Conservation (phyloP, 371 early-diverging fungal species). For the Mortierella sp. region DNA sequence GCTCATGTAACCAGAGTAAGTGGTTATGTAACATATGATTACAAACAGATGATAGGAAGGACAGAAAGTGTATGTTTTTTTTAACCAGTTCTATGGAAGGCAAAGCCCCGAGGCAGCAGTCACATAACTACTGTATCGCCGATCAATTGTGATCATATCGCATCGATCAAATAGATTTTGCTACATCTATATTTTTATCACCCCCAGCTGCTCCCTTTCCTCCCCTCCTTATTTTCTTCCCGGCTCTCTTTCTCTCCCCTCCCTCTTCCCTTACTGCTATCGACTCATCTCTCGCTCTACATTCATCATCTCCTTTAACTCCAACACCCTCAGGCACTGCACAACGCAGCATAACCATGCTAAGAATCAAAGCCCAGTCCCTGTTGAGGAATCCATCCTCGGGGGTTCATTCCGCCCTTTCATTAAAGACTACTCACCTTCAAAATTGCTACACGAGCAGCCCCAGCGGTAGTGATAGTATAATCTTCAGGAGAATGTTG, state of each 20-base stretch:
- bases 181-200: neutral
- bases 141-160: neutral
- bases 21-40: no score
- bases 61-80: no score
- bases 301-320: neutral
- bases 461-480: neutral
- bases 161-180: neutral
- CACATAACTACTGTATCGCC: no score
- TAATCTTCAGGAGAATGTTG: conserved; percentile 32
- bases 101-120: no score
- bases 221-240: neutral
- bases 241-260: neutral
- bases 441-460: conserved; percentile 1
- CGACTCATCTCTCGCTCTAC: neutral
- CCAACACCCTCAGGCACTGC: conserved; percentile 1
- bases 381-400: conserved; percentile 2
- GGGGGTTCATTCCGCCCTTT: conserved; percentile 6
- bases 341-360: neutral
- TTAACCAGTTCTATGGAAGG: no score
- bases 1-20: no score
- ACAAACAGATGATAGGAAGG: no score
- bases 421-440: neutral
- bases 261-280: neutral
- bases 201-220: no score
- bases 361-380: conserved; percentile 13